A percentile compares a stretch with the other conserved stretches of the same genome.
phyloP scores from a whole-genome alignment of 2,329 filamentous ascomycete genomes.

The Hypoxylon sp. region DNA sequence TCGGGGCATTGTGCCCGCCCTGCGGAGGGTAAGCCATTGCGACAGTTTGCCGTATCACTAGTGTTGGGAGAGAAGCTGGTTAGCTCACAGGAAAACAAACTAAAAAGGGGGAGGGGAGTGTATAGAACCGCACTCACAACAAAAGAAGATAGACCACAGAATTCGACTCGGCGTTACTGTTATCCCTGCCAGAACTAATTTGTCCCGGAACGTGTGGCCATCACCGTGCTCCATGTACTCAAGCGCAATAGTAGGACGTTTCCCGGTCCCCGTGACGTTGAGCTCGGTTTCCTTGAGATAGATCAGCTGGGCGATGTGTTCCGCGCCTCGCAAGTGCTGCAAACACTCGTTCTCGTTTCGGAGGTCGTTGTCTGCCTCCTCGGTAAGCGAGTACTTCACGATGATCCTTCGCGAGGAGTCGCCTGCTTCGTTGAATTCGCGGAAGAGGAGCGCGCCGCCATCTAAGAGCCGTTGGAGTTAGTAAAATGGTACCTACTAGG shows the following conservation, averaged over 20 bases:
- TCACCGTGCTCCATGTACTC: constrained; percentile 26
- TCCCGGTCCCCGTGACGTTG: constrained; percentile 6
- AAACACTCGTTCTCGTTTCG: constrained; percentile 14
- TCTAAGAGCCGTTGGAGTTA: constrained; percentile 13
- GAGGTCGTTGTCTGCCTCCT: constrained; percentile 10
- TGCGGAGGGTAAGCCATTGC: constrained; percentile 24
- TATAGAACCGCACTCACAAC: constrained; percentile 13
- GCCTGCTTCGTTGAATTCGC: constrained; percentile 1
- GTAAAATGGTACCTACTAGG: too few relatives aligned
- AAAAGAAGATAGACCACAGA: constrained; percentile 25
- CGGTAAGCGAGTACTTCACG: constrained; percentile 25
- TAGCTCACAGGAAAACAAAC: background rate
- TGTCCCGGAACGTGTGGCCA: background rate
- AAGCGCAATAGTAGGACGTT: constrained; percentile 22
- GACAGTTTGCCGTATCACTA: constrained; percentile 17
- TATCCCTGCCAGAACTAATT: background rate
- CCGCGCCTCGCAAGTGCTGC: constrained; percentile 9
- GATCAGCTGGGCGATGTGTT: constrained; percentile 23
- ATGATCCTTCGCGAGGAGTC: constrained; percentile 9
- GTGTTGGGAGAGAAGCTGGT: background rate
- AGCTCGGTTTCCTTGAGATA: background rate
- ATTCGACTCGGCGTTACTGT: background rate
- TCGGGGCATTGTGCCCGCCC: background rate
- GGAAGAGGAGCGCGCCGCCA: constrained; percentile 23
- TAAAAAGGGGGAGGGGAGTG: too few relatives aligned